Conservation (phyloP, 805 yeast genomes). For the Saccharomycopsis selenospora region DNA sequence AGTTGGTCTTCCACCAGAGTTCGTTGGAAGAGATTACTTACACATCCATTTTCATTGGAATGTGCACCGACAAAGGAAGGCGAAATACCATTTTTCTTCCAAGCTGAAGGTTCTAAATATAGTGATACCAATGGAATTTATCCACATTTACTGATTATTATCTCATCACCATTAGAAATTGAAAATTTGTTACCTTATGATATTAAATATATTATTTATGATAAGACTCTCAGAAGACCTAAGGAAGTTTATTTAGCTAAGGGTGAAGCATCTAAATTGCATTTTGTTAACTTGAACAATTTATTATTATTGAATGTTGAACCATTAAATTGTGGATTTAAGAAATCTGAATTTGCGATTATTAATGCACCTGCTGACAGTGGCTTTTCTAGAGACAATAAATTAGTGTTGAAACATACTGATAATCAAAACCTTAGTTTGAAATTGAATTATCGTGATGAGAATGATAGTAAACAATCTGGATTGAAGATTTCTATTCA, state of each 20-base stretch:
- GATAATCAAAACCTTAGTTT: slow-evolving; percentile 66
- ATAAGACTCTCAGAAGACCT: slow-evolving; percentile 60
- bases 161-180: slow-evolving; percentile 81
- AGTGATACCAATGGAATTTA: slow-evolving; percentile 70
- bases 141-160: slow-evolving; percentile 72
- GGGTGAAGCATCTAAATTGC: slow-evolving; percentile 68
- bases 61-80: slow-evolving; percentile 37
- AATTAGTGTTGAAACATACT: slow-evolving; percentile 43
- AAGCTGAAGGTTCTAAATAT: slow-evolving; percentile 57
- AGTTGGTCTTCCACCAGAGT: slow-evolving; percentile 62
- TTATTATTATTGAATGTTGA: slow-evolving; percentile 63
- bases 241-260: slow-evolving; percentile 55
- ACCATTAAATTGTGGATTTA: slow-evolving; percentile 54
- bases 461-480: slow-evolving; percentile 38
- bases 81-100: slow-evolving; percentile 55
- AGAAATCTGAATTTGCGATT: slow-evolving; percentile 67
- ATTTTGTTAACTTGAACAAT: slow-evolving; percentile 69
- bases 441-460: slow-evolving; percentile 49
- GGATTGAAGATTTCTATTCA: slow-evolving; percentile 65
- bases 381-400: slow-evolving; percentile 49
- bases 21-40: slow-evolving; percentile 56
- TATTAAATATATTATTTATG: slow-evolving; percentile 65
- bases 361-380: slow-evolving; percentile 48
- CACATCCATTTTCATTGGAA: slow-evolving; percentile 45
- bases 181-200: slow-evolving; percentile 84